Percentiles rank a stretch among this genome's conserved stretches.
Evolutionary conservation across 2,329 filamentous ascomycete genomes (phyloP).

Genomic region (Alternaria dauci): DNA sequence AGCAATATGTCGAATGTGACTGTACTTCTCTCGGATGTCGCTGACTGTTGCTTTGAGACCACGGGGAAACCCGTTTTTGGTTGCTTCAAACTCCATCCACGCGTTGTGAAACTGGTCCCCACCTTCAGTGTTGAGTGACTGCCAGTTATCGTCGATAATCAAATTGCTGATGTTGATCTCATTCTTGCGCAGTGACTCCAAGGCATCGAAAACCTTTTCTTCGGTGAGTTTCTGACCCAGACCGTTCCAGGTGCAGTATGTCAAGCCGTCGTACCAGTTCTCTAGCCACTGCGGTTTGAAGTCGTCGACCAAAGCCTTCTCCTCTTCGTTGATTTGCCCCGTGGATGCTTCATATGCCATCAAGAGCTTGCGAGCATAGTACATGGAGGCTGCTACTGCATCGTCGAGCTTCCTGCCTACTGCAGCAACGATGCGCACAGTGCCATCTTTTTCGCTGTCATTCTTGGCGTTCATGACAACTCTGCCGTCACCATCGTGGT

Average conservation of each 20-base stretch:
- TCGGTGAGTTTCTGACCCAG: constrained; percentile 85
- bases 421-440: constrained; percentile 72
- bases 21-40: constrained; percentile 73
- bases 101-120: constrained; percentile 51
- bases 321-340: constrained; percentile 58
- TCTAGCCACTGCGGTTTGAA: constrained; percentile 75
- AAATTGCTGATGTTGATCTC: constrained; percentile 82
- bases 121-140: constrained; percentile 56
- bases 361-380: constrained; percentile 78
- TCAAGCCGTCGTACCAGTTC: constrained; percentile 90
- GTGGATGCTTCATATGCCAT: constrained; percentile 55
- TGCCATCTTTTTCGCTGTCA: constrained; percentile 66
- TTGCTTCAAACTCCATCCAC: constrained; percentile 88
- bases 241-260: constrained; percentile 97
- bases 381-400: constrained; percentile 82
- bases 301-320: constrained; percentile 57
- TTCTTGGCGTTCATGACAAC: constrained; percentile 75
- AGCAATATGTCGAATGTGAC: constrained; percentile 80
- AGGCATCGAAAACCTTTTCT: constrained; percentile 77
- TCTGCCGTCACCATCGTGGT: constrained; percentile 69
- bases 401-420: constrained; percentile 76
- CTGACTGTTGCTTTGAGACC: constrained; percentile 77
- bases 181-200: constrained; percentile 74
- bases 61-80: constrained; percentile 77
- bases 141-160: constrained; percentile 97